Evolutionary conservation across 768 basidiomycete genomes (phyloP).

Genomic region (Rhizopogon sp.): DNA sequence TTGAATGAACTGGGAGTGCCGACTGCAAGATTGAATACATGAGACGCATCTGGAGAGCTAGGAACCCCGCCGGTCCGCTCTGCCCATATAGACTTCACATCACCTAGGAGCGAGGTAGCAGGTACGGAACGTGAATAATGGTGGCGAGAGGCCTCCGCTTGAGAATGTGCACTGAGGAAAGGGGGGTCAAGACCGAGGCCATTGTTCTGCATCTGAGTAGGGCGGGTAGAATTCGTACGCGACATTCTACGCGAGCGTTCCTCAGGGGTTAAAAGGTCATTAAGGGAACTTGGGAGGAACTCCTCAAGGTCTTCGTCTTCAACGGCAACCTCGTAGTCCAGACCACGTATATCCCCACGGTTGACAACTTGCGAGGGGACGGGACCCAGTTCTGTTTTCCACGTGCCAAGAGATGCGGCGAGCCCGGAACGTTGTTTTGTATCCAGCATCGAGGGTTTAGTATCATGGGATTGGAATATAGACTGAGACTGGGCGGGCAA

Average conservation of each 20-base stretch:
- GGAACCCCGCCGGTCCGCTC: slow-evolving; percentile 38
- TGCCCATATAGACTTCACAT: slow-evolving; percentile 80
- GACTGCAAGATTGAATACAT: slow-evolving; percentile 15
- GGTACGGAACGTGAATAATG: slow-evolving; percentile 84
- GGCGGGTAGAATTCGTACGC: slow-evolving; percentile 49
- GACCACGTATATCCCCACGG: slow-evolving; percentile 18
- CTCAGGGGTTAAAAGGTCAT: slow-evolving; percentile 84
- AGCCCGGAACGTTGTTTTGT: slow-evolving; percentile 43
- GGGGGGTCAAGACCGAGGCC: slow-evolving; percentile 16
- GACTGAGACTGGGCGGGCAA: slow-evolving; percentile 37
- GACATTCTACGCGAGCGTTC: slow-evolving; percentile 83
- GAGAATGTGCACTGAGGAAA: slow-evolving; percentile 10
- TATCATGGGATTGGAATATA: slow-evolving; percentile 67
- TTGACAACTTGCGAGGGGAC: slow-evolving; percentile 13
- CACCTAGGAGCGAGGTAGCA: slow-evolving; percentile 68
- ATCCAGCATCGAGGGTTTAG: slow-evolving; percentile 49
- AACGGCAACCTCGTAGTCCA: slow-evolving; percentile 38
- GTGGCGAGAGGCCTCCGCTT: slow-evolving; percentile 33
- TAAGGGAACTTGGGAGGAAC: slow-evolving; percentile 83
- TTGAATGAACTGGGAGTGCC: slow-evolving; percentile 53
- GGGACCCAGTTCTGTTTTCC: slow-evolving; percentile 23
- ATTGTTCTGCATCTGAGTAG: slow-evolving; percentile 11
- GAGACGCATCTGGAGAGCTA: slow-evolving; percentile 32
- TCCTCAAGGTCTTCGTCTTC: slow-evolving; percentile 83
- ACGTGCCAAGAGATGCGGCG: slow-evolving; percentile 57